Evolutionary conservation across 148 eudicot species (phyloP), one percentile per base, ranked within the genome.

Genomic region (Rhododendron mucronatum): DNA sequence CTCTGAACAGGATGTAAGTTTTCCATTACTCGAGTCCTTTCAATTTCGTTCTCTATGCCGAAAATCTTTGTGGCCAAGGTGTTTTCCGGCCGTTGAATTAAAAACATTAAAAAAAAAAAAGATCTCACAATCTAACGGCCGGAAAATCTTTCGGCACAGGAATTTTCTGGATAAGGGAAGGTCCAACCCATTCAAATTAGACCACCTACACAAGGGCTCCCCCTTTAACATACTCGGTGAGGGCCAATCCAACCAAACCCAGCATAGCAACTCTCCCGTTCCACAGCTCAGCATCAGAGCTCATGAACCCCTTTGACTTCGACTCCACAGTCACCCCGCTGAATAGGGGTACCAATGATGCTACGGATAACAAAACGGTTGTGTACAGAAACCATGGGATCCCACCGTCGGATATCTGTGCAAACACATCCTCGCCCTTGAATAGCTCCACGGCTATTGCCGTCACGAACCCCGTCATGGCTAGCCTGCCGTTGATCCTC

Each of bases 231-330:
- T 5, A 41, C 44, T 41, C 44, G 44, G 44, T 41, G 44, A 41
- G 44, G 44, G 44, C 98, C 91, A 96, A 86, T 33, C 95, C 98
- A 75, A 96, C 91, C 45, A 95, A 89, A 3, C 98, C 99, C 73
- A 95, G 61, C 99, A 96, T 96, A 35, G 99, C 99, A 15, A 92
- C 20, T 85, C 99, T 91, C 1, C 99, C 99, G 81, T 96, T 96
- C 95, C 91, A 93, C 1, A 96, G 35, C 88, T 96, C 99, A 2
- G 99, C 98, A 53, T 96, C 90, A 0, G 99, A 85, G 3, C 86
- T 94, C 94, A 96, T 92, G 1, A 96, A 2, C 10, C 91, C 94
- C 0, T 83, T 82, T 0, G 91, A 85, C 41, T 89, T 89, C 0
- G 94, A 82, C 61, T 94, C 94, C 0, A 89, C 93, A 1, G 87